These are phyloP conservation scores for Auricularia sp. DNA, from an alignment of 768 basidiomycete species.

Conservation along the genomic window DNA sequence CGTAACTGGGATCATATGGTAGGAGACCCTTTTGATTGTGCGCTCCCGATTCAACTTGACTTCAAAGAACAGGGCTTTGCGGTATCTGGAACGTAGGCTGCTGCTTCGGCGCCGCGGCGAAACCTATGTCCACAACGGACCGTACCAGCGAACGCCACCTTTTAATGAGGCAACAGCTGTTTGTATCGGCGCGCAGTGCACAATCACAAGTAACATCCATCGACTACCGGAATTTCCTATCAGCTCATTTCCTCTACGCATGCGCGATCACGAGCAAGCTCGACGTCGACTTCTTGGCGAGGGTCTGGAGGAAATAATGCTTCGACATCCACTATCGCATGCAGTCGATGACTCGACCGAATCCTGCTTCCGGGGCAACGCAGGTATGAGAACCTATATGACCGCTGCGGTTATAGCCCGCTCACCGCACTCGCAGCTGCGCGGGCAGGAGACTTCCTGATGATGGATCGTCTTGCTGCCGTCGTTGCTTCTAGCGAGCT, in stretches of 20 bases:
- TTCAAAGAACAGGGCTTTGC: not conserved
- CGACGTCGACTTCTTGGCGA: constrained; percentile 23
- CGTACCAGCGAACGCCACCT: too few relatives aligned
- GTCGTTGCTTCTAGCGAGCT: constrained; percentile 18
- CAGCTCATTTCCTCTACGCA: constrained; percentile 22
- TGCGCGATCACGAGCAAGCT: constrained; percentile 16
- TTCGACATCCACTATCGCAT: constrained; percentile 36
- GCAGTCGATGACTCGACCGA: constrained; percentile 45
- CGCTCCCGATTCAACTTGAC: not conserved
- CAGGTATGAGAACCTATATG: too few relatives aligned
- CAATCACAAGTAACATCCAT: constrained; percentile 44
- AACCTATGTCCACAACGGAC: not conserved
- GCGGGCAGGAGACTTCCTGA: constrained; percentile 28
- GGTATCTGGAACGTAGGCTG: not conserved
- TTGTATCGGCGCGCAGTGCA: constrained; percentile 36
- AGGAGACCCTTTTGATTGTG: not conserved
- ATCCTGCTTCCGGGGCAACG: constrained; percentile 34
- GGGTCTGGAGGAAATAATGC: constrained; percentile 27
- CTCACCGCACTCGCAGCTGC: constrained; percentile 15
- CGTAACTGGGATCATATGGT: constrained; percentile 46
- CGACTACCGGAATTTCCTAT: constrained; percentile 28
- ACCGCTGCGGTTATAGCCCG: constrained; percentile 34
- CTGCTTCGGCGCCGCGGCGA: not conserved
- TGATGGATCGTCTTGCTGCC: constrained; percentile 27
- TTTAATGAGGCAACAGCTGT: constrained; percentile 16